A percentile compares a stretch with the other conserved stretches of the same genome.
Evolutionary conservation across 2,329 filamentous ascomycete genomes (phyloP).

Genomic region (Sporothrix protearum): DNA sequence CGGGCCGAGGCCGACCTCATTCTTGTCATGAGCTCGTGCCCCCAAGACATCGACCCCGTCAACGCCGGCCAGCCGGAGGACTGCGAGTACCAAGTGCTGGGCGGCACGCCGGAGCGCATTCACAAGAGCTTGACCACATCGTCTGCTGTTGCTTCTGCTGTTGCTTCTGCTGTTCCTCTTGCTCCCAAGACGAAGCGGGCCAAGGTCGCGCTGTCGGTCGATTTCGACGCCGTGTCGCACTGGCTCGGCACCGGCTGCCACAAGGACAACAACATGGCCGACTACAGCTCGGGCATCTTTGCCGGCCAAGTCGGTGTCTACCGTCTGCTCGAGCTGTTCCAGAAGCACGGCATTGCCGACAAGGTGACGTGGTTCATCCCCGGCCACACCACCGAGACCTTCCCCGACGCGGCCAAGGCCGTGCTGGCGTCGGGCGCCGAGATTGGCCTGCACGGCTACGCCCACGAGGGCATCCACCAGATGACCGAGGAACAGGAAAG

Average conservation of each 20-base stretch:
- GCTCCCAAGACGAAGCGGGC: conserved; percentile 17
- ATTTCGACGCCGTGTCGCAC: conserved; percentile 53
- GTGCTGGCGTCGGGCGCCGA: conserved; percentile 46
- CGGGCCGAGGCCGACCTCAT: conserved; percentile 38
- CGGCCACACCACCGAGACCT: conserved; percentile 47
- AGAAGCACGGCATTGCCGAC: conserved; percentile 62
- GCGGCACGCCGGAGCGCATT: neutral
- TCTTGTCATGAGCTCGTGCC: conserved; percentile 43
- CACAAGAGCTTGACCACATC: neutral
- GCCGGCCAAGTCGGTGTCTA: conserved; percentile 51
- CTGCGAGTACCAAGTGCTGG: conserved; percentile 30
- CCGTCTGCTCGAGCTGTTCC: conserved; percentile 65
- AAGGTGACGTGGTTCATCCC: conserved; percentile 57
- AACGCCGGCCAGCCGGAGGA: conserved; percentile 39
- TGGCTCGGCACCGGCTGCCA: conserved; percentile 52
- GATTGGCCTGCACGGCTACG: conserved; percentile 44
- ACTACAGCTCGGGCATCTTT: conserved; percentile 48
- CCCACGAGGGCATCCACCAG: conserved; percentile 43
- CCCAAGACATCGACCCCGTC: conserved; percentile 40
- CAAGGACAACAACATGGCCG: conserved; percentile 47
- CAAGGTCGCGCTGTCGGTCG: conserved; percentile 37
- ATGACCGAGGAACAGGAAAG: conserved; percentile 68
- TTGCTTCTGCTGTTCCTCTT: neutral
- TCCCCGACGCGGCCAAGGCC: conserved; percentile 42
- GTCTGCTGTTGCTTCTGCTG: neutral